These are phyloP conservation scores for Furcasterigmium sp. DNA, from an alignment of 2,329 filamentous ascomycete species.

Conservation along the genomic window DNA sequence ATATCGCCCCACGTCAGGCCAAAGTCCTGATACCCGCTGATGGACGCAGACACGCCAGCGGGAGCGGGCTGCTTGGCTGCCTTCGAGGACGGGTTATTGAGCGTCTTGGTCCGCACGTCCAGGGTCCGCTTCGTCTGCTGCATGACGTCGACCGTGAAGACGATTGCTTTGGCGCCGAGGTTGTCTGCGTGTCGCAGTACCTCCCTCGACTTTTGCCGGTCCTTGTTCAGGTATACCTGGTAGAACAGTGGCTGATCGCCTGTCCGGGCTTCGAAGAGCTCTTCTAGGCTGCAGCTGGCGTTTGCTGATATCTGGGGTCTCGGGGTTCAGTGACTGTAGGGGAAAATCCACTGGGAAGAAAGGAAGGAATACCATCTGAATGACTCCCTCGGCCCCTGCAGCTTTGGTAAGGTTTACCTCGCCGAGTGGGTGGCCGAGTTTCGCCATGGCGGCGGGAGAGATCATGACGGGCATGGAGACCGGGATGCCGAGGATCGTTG, in stretches of 20 bases:
- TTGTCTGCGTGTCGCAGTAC: conserved; percentile 7
- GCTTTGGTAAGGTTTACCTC: conserved; percentile 10
- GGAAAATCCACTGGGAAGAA: not conserved
- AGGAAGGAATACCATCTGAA: conserved; percentile 3
- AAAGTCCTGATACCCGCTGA: not conserved
- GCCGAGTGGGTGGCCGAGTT: conserved; percentile 12
- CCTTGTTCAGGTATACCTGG: conserved; percentile 3
- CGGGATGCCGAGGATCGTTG: conserved; percentile 4
- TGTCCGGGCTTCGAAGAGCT: not conserved
- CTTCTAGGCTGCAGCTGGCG: conserved; percentile 1
- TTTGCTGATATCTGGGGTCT: conserved; percentile 4
- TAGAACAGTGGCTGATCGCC: conserved; percentile 1
- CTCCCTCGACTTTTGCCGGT: not conserved
- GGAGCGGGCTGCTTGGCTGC: not conserved
- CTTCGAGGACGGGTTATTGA: not conserved
- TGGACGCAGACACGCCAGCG: not conserved
- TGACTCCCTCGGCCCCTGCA: conserved; percentile 2
- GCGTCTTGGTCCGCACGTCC: conserved; percentile 6
- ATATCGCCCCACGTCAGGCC: not conserved
- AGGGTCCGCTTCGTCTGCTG: conserved; percentile 11
- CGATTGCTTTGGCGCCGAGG: conserved; percentile 11
- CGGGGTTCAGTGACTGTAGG: not conserved
- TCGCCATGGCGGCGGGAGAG: conserved; percentile 12
- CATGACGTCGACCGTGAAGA: conserved; percentile 13
- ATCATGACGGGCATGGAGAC: conserved; percentile 11